Percentiles rank a stretch among this genome's conserved stretches.
Conservation (phyloP, 495 filamentous ascomycete species). For the Daldinia caldariorum region DNA sequence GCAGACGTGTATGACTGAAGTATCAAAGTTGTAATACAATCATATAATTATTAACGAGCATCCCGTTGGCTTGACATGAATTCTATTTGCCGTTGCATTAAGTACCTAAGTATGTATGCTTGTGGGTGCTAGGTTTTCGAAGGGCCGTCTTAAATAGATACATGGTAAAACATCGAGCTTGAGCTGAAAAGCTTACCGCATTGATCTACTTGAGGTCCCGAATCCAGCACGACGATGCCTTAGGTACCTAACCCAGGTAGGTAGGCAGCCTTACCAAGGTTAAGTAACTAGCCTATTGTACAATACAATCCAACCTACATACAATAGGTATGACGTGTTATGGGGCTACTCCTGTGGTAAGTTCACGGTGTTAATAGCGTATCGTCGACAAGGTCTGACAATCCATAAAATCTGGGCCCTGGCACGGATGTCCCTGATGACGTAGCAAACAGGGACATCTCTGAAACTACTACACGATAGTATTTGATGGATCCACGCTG, state of each 20-base stretch:
- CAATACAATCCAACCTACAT: background rate
- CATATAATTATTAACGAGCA: background rate
- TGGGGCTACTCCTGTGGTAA: slow-evolving; percentile 17
- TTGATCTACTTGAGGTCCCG: background rate
- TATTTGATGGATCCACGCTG: slow-evolving; percentile 13
- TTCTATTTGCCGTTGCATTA: slow-evolving; percentile 5
- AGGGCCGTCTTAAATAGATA: background rate
- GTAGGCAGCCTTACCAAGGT: too few relatives aligned
- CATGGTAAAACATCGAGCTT: background rate
- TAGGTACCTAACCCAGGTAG: too few relatives aligned
- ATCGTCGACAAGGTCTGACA: slow-evolving; percentile 17
- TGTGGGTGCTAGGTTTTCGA: slow-evolving; percentile 2
- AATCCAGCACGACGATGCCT: too few relatives aligned
- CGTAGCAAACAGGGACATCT: slow-evolving; percentile 26
- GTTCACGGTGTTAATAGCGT: background rate
- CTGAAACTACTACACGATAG: slow-evolving; percentile 15
- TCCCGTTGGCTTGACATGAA: slow-evolving; percentile 5
- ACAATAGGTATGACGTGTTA: background rate
- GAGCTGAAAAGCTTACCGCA: slow-evolving; percentile 14
- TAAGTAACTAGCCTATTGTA: too few relatives aligned
- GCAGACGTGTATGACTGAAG: slow-evolving; percentile 1
- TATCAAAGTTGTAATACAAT: background rate
- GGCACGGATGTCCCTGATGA: slow-evolving; percentile 21
- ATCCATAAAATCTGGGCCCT: slow-evolving; percentile 15
- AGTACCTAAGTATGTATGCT: background rate